Evolutionary conservation across 768 basidiomycete species (phyloP), one percentile per base, ranked within the genome.

Genomic region (Podaxis carcinomalis): DNA sequence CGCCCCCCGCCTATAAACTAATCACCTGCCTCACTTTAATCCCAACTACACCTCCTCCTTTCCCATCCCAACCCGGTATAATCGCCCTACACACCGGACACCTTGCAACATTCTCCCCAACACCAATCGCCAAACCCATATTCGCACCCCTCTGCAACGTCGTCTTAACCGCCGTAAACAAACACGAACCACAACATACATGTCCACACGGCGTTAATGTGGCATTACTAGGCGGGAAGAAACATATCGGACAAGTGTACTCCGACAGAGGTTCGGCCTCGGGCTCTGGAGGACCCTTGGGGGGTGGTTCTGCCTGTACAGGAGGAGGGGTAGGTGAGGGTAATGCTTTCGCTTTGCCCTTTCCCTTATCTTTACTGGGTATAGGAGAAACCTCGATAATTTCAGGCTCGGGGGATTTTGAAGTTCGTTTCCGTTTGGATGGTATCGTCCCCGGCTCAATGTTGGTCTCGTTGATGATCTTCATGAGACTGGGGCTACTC

Each of bases 211-310:
- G 89, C 0, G 90, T 92, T 50, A 93, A 69, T 1, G 89, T 88
- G 4, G 91, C 88, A 62, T 89, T 85, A 0, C 83, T 83, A 0
- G 90, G 90, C 0, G 88, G 81, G 42, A 78, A 85, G 77, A 91
- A 90, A 68, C 91, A 92, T 62, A 92, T 88, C 9, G 91, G 91
- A 67, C 91, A 92, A 0, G 81, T 83, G 69, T 90, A 92, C n/a
- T 78, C 73, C 0, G 86, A 79, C 14, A 90, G 77, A 0, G 70
- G 75, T 32, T 80, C 77, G 10, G 69, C 58, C 47, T 60, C 57
- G 21, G 23, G 1, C 23, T 23, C 23, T 23, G 23, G 23, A 23
- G 68, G 65, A 56, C 65, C 63, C 32, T 64, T 59, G 4, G 56
- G 23, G 1, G 23, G 23, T 23, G 23, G 68, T 44, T 65, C 32